A percentile compares a stretch with the other conserved stretches of the same genome.
phyloP scores from a whole-genome alignment of 805 yeast species.

The Starmerella potacharoeniae region DNA sequence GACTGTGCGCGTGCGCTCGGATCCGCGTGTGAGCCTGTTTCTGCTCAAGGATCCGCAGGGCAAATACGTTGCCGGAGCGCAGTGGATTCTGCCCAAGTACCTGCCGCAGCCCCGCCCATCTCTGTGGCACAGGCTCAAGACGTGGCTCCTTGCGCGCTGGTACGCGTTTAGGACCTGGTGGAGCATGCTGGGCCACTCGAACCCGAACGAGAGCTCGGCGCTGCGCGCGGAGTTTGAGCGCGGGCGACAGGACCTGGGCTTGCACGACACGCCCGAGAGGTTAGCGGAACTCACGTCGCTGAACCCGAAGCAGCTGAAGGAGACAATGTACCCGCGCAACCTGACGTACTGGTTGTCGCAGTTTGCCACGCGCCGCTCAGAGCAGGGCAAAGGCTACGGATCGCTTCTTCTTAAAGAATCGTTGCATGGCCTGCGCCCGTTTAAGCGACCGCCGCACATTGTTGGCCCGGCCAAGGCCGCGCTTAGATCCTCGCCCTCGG shows the following conservation, averaged over 20 bases:
- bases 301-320: conserved; percentile 4
- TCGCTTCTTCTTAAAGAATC: conserved; percentile 1
- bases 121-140: neutral
- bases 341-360: conserved; percentile 5
- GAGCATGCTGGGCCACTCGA: neutral
- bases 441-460: conserved; percentile 5
- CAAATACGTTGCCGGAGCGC: conserved; percentile 7
- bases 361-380: conserved; percentile 8
- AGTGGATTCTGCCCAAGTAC: conserved; percentile 6
- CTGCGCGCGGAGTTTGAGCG: conserved; percentile 3
- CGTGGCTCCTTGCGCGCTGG: neutral
- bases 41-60: conserved; percentile 1
- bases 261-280: conserved; percentile 1
- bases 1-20: neutral
- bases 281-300: conserved; percentile 1
- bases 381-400: conserved; percentile 14
- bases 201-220: conserved; percentile 1
- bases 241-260: conserved; percentile 4
- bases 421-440: neutral
- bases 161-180: neutral
- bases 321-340: conserved; percentile 11
- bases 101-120: conserved; percentile 1
- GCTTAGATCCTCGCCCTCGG: conserved; percentile 13
- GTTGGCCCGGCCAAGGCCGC: conserved; percentile 15
- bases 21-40: conserved; percentile 1